phyloP scores from a whole-genome alignment of 2,329 filamentous ascomycete genomes.

The Teratosphaeria nubilosa region DNA sequence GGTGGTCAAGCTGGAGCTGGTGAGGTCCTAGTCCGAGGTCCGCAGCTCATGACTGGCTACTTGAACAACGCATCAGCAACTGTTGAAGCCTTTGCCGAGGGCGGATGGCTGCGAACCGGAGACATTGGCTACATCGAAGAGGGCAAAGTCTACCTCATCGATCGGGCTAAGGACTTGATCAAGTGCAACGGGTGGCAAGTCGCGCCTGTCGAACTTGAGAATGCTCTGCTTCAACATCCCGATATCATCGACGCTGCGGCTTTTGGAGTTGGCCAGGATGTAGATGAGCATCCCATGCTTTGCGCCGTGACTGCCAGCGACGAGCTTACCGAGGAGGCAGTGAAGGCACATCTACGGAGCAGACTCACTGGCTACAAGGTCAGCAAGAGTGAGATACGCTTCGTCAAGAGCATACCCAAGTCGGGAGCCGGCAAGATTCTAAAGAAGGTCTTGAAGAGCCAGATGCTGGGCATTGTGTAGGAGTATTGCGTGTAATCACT shows the following conservation, averaged over 20 bases:
- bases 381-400: slow-evolving; percentile 24
- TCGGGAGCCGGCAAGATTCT: slow-evolving; percentile 63
- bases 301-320: slow-evolving; percentile 2
- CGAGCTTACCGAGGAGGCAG: slow-evolving; percentile 11
- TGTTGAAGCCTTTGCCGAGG: slow-evolving; percentile 9
- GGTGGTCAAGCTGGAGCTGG: slow-evolving; percentile 28
- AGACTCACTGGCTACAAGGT: slow-evolving; percentile 28
- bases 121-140: slow-evolving; percentile 29
- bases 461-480: not conserved
- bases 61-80: slow-evolving; percentile 22
- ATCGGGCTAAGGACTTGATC: slow-evolving; percentile 27
- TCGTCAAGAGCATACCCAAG: slow-evolving; percentile 59
- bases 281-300: slow-evolving; percentile 6
- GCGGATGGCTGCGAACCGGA: slow-evolving; percentile 91
- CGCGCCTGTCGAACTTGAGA: slow-evolving; percentile 25
- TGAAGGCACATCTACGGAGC: slow-evolving; percentile 21
- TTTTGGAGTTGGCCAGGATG: slow-evolving; percentile 6
- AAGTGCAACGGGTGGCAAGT: slow-evolving; percentile 28
- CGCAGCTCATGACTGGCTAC: slow-evolving; percentile 33
- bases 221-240: slow-evolving; percentile 15
- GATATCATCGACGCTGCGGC: slow-evolving; percentile 22
- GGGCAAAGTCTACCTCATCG: slow-evolving; percentile 24
- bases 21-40: slow-evolving; percentile 32
- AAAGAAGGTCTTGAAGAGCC: slow-evolving; percentile 43
- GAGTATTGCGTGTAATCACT: not conserved